phyloP scores from a whole-genome alignment of 305 asterid species.

The Lippia alba region DNA sequence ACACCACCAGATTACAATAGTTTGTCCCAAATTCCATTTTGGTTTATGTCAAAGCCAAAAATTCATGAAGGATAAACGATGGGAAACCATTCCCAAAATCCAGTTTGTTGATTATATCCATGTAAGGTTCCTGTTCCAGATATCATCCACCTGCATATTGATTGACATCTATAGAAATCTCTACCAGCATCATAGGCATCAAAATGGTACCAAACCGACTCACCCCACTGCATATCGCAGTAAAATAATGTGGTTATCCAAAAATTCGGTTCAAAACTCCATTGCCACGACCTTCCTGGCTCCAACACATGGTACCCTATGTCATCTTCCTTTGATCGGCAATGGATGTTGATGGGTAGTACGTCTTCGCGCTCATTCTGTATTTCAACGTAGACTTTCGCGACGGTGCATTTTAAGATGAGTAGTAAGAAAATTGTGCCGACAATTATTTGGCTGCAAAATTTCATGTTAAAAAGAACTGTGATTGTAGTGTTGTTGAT shows the following conservation, averaged over 20 bases:
- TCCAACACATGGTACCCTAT: constrained; percentile 44
- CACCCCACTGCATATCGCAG: constrained; percentile 48
- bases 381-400: constrained; percentile 40
- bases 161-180: constrained; percentile 40
- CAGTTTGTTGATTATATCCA: constrained; percentile 39
- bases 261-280: constrained; percentile 46
- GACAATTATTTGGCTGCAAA: background rate
- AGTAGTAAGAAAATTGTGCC: background rate
- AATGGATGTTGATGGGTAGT: constrained; percentile 42
- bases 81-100: constrained; percentile 44
- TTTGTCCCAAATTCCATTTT: too few relatives aligned
- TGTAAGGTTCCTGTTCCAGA: constrained; percentile 27
- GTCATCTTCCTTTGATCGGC: constrained; percentile 49
- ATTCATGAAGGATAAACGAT: constrained; percentile 12
- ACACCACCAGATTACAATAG: too few relatives aligned
- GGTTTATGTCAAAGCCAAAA: background rate
- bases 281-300: constrained; percentile 23
- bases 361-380: constrained; percentile 39
- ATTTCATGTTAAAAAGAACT: background rate
- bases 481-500: background rate
- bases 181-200: constrained; percentile 41
- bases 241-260: constrained; percentile 49
- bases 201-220: constrained; percentile 45
- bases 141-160: constrained; percentile 52
- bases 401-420: background rate